Base-by-base conservation (phyloP, 2,329 filamentous ascomycete genomes). In the Sarocladium kiliense region DNA sequence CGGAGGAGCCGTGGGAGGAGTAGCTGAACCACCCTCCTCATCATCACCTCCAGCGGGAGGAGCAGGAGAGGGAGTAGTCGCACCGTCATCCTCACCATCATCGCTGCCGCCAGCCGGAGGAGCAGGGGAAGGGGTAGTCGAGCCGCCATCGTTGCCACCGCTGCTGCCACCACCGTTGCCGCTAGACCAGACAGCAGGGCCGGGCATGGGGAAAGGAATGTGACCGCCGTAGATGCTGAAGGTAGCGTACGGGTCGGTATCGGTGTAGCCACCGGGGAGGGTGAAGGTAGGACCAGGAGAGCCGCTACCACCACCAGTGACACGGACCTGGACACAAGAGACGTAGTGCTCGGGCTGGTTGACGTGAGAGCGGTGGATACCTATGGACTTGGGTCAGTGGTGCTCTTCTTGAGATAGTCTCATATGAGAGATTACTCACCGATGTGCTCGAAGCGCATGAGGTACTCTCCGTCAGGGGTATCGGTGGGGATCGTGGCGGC, bases 381-480 rank as follows among this genome's bases (percentile, higher is more conserved):
- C 56, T 58, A 4, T 1, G 18, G n/a, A 14, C 14, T 41, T 5
- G 36, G 16, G 36, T 32, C 2, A 11, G 12, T 3, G 34, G 16
- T 12, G 16, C 11, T 26, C 3, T 1, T 18, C 3, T 16, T 7
- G 21, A 27, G 6, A 27, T 25, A 11, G 39, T 12, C 6, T 6
- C 45, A n/a, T 32, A 25, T 11, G 4, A 6, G 30, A n/a, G n/a
- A n/a, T n/a, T 12, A 45, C 42, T 45, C 18, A 59, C 61, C 68
- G 51, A 71, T 69, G 53, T 70, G 68, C 59, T 71, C 69, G 10
- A 63, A 59, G 16, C 68, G 67, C 42, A 69, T 53, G 54, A 71
- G 66, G 49, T 71, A 70, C 54, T 75, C 69, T 11, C 73, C 73
- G 36, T 60, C 56, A 34, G 72, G 68, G 32, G 66, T 64, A 51